Evolutionary conservation across 1,284 basidiomycete species (phyloP).

Genomic region (Bondarzewia mesenterica): DNA sequence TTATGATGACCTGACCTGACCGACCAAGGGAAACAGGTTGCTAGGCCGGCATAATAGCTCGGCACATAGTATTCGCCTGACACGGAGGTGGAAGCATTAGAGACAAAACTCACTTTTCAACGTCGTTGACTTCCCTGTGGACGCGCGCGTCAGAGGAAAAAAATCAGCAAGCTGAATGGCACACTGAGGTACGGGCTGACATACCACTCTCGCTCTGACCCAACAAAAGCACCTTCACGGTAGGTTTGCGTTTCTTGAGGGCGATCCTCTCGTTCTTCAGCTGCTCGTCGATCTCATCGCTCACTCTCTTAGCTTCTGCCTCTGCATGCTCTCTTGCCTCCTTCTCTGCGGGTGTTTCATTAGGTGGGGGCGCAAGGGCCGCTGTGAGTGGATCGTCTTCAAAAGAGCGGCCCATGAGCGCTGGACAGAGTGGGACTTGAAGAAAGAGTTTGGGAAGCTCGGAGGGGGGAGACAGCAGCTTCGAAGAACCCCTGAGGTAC

Average conservation of each 20-base stretch:
- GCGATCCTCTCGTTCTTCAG: conserved; percentile 40
- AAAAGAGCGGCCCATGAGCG: conserved; percentile 20
- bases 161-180: background rate
- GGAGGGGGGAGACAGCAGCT: background rate
- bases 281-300: conserved; percentile 57
- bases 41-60: no score
- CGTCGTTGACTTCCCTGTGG: conserved; percentile 43
- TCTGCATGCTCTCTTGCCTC: conserved; percentile 37
- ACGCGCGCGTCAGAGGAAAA: background rate
- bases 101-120: conserved; percentile 38
- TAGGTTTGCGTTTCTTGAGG: conserved; percentile 40
- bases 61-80: no score
- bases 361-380: conserved; percentile 40
- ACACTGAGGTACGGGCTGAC: no score
- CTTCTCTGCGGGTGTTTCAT: conserved; percentile 37
- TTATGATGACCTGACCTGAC: no score
- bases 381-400: conserved; percentile 34
- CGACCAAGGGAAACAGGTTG: no score
- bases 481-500: no score
- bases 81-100: no score
- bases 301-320: conserved; percentile 44
- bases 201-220: conserved; percentile 69
- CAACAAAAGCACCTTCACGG: conserved; percentile 51
- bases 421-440: background rate
- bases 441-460: background rate